Conservation (phyloP, 2,329 filamentous ascomycete genomes). For the Emergomyces africanus region DNA sequence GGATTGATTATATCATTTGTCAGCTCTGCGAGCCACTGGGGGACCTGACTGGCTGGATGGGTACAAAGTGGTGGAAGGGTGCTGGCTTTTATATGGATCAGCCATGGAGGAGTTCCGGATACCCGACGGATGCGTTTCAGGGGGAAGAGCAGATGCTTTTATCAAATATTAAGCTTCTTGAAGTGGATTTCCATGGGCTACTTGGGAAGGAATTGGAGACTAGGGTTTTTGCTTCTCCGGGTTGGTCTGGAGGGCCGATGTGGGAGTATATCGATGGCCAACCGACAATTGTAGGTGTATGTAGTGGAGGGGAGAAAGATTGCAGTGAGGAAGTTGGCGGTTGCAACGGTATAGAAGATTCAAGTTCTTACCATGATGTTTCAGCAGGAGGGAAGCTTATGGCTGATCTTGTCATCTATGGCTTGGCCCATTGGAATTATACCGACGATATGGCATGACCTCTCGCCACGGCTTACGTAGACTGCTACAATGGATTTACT, state of each 20-base stretch:
- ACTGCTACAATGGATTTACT: not conserved
- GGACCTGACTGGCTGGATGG: conserved; percentile 15
- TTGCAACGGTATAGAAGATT: conserved; percentile 9
- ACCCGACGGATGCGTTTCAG: conserved; percentile 11
- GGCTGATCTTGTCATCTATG: conserved; percentile 13
- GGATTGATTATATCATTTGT: conserved; percentile 14
- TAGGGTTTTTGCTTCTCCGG: conserved; percentile 11
- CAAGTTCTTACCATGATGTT: conserved; percentile 13
- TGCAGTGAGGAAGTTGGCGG: conserved; percentile 13
- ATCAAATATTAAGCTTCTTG: conserved; percentile 11
- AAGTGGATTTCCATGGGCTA: conserved; percentile 11
- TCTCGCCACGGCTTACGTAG: not conserved
- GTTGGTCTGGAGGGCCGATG: conserved; percentile 15
- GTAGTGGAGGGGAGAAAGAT: conserved; percentile 13
- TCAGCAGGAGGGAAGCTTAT: conserved; percentile 15
- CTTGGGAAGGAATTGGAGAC: conserved; percentile 14
- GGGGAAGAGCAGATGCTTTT: conserved; percentile 13
- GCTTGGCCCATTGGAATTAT: conserved; percentile 7
- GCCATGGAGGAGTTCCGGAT: conserved; percentile 13
- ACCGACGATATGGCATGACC: not conserved
- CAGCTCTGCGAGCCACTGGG: conserved; percentile 14
- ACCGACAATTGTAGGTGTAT: conserved; percentile 14
- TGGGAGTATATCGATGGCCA: conserved; percentile 14
- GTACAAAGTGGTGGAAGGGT: conserved; percentile 13
- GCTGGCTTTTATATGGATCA: conserved; percentile 7